phyloP scores from a whole-genome alignment of 2,329 filamentous ascomycete species.

The Plectosphaerella plurivora region DNA sequence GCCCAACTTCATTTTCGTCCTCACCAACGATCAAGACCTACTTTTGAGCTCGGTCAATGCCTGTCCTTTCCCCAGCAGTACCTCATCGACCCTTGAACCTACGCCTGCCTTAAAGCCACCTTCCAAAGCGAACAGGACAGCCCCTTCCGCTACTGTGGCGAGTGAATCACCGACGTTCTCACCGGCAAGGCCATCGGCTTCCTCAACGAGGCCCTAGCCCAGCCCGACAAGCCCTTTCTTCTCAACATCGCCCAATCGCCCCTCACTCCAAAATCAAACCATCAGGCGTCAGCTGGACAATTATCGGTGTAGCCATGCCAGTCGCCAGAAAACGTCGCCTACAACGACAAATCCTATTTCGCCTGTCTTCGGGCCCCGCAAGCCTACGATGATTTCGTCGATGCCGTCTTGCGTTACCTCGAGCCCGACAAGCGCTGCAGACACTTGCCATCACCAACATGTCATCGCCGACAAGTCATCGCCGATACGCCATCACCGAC shows the following conservation, averaged over 20 bases:
- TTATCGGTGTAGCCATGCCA: constrained; percentile 28
- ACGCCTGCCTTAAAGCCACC: constrained; percentile 43
- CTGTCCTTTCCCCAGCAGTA: constrained; percentile 54
- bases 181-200: constrained; percentile 54
- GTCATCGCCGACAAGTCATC: constrained; percentile 31
- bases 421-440: constrained; percentile 25
- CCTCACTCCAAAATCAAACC: constrained; percentile 54
- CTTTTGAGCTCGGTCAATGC: constrained; percentile 58
- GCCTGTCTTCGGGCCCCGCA: constrained; percentile 44
- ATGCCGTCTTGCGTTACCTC: constrained; percentile 35
- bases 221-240: constrained; percentile 57
- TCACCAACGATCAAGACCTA: constrained; percentile 65
- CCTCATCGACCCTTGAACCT: constrained; percentile 36
- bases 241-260: constrained; percentile 57
- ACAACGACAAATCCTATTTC: constrained; percentile 49
- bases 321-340: constrained; percentile 40
- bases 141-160: constrained; percentile 20
- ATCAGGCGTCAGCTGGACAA: constrained; percentile 37
- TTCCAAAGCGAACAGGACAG: constrained; percentile 37
- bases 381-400: constrained; percentile 50
- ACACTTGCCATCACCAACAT: constrained; percentile 36
- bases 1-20: constrained; percentile 61
- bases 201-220: constrained; percentile 52
- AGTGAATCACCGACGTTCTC: constrained; percentile 51
- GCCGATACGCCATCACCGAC: too few species aligned